phyloP scores from a whole-genome alignment of 129 eudicot species.

The Saussurea involucrata region DNA sequence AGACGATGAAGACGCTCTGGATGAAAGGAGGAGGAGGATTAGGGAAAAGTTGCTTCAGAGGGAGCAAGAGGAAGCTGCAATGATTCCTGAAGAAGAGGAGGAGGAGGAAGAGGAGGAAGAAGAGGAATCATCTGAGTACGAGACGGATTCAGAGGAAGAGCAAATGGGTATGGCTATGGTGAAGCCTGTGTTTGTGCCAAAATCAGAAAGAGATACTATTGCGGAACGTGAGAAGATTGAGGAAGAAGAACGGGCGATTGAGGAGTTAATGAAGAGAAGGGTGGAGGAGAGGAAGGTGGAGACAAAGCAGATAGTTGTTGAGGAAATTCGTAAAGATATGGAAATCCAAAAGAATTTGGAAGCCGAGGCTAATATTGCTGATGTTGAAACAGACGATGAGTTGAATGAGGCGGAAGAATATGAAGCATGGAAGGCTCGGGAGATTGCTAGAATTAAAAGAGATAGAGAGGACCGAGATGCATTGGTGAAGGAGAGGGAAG shows the following conservation, averaged over 20 bases:
- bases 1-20: constrained; percentile 86
- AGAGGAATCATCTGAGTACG: constrained; percentile 82
- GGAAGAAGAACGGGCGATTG: constrained; percentile 70
- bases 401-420: constrained; percentile 89
- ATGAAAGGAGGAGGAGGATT: constrained; percentile 79
- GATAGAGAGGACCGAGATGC: constrained; percentile 95
- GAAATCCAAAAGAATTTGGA: constrained; percentile 72
- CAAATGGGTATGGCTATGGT: constrained; percentile 64
- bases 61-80: constrained; percentile 63
- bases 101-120: constrained; percentile 76
- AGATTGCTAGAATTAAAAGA: constrained; percentile 90
- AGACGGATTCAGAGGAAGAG: constrained; percentile 93
- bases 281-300: constrained; percentile 69
- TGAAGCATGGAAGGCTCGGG: constrained; percentile 88
- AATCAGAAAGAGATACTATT: constrained; percentile 85
- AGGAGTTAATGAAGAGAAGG: constrained; percentile 67
- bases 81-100: constrained; percentile 60
- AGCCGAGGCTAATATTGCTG: constrained; percentile 67
- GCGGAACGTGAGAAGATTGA: constrained; percentile 88
- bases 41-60: constrained; percentile 70
- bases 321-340: constrained; percentile 69
- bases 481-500: constrained; percentile 82
- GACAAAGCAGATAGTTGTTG: constrained; percentile 80
- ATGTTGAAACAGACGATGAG: constrained; percentile 91
- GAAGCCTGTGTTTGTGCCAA: constrained; percentile 94